phyloP scores from a whole-genome alignment of 192 early-diverging fungal species.

The Funneliformis geosporum region DNA sequence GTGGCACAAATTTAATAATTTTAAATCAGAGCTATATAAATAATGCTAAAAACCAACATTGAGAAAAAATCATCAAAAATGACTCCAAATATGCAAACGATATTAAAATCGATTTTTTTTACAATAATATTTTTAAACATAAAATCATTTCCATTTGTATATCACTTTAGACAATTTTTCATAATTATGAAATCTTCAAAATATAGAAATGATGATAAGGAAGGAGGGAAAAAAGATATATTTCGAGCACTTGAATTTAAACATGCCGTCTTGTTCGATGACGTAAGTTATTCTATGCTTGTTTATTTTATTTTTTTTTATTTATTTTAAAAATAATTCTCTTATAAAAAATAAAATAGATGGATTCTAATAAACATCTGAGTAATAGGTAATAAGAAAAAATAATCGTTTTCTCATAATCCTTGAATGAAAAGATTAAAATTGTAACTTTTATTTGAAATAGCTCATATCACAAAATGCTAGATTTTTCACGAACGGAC shows the following conservation, averaged over 20 bases:
- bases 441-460: neutral
- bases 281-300: neutral
- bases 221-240: neutral
- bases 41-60: no score
- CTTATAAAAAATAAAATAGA: neutral
- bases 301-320: neutral
- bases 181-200: neutral
- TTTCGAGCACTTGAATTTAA: neutral
- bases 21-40: no score
- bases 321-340: neutral
- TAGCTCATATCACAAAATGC: slow-evolving; percentile 53
- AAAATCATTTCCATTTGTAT: slow-evolving; percentile 15
- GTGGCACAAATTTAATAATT: no score
- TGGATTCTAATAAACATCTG: slow-evolving; percentile 25
- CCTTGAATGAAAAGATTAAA: neutral
- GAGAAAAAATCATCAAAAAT: neutral
- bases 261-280: neutral
- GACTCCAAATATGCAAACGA: neutral
- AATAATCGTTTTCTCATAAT: no score
- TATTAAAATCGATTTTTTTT: neutral
- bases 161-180: neutral
- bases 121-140: slow-evolving; percentile 9
- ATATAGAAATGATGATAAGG: neutral
- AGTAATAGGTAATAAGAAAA: slow-evolving; percentile 15
- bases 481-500: slow-evolving; percentile 52